Evolutionary conservation across 2,329 filamentous ascomycete genomes (phyloP).

Genomic region (Penicillium sp.): DNA sequence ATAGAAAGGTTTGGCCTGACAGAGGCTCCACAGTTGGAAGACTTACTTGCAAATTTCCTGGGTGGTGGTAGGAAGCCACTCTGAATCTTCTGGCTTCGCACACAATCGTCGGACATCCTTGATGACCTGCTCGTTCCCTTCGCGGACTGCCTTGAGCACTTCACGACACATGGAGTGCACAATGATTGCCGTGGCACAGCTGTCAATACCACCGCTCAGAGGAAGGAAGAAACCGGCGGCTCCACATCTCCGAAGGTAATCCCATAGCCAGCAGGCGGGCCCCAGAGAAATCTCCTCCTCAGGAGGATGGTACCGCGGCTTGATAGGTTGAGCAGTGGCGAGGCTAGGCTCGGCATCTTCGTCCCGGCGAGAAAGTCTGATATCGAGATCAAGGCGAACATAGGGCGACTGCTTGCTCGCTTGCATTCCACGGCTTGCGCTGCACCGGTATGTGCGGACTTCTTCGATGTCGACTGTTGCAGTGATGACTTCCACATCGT

Average conservation of each 20-base stretch:
- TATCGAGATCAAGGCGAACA: conserved; percentile 41
- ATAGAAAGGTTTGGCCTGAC: not conserved
- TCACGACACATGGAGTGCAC: conserved; percentile 43
- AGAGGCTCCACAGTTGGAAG: not conserved
- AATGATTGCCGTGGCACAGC: conserved; percentile 40
- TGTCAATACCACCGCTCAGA: conserved; percentile 44
- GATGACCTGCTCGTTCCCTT: conserved; percentile 52
- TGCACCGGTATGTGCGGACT: conserved; percentile 38
- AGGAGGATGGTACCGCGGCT: conserved; percentile 58
- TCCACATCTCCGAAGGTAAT: conserved; percentile 41
- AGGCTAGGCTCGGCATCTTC: conserved; percentile 49
- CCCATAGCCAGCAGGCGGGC: conserved; percentile 64
- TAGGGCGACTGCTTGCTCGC: conserved; percentile 33
- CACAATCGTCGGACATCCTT: conserved; percentile 54
- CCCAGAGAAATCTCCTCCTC: conserved; percentile 68
- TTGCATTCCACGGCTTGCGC: conserved; percentile 35
- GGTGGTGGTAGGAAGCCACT: conserved; percentile 56
- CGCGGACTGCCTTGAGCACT: conserved; percentile 36
- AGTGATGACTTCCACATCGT: conserved; percentile 64
- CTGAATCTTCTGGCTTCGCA: conserved; percentile 48
- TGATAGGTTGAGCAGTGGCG: conserved; percentile 46
- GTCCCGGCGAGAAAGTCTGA: conserved; percentile 33
- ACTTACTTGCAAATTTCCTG: conserved; percentile 57
- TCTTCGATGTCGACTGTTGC: conserved; percentile 71
- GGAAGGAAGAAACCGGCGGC: conserved; percentile 43